Base-by-base conservation (phyloP, 2,329 filamentous ascomycete species). In the Lachnellula suecica region DNA sequence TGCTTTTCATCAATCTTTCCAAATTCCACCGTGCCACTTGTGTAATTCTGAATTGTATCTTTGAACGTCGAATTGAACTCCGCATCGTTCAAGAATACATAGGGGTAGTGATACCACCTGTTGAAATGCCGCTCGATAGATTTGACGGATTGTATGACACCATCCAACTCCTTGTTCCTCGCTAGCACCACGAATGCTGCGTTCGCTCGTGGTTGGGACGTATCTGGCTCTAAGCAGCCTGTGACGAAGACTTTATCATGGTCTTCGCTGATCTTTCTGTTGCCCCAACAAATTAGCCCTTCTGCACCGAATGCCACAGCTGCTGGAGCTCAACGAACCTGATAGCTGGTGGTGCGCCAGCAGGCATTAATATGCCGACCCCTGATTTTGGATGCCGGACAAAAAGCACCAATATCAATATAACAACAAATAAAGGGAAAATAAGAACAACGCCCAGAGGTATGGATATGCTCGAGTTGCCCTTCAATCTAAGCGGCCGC, bases 111-210 rank as follows among this genome's bases (percentile, higher is more conserved):
- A 71, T 91, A 99, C 92, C 93, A 99, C 61, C 92, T 84, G 74
- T 99, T 99, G 83, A 99, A 99, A 73, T 99, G 94, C 63, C 94
- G 84, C 76, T 99, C 94, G 62, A 99, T 92, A 40, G 93, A 97
- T 76, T 97, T 97, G 71, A 99, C 82, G 9, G 94, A 97, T 72
- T 97, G 91, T 59, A 99, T 84, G 35, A 99, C 94, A 54, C 94
- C 94, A 1, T 96, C 92, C 59, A 99, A 72, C 74, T 99, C 94
- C 78, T 96, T 95, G 70, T 99, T 97, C 64, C 94, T 81, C 49
- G 94, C 94, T 54, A 99, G 81, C 35, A 99, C 91, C 58, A 99
- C 94, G 66, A 99, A 96, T 23, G 91, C 93, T 55, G 90, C 94
- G 68, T 97, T 99, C 62, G 90, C 94, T 67, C 91, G 84, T 38